A percentile compares a stretch with the other conserved stretches of the same genome.
These are phyloP conservation scores for Wallemia mellicola DNA, from an alignment of 1,284 basidiomycete genomes.

Conservation along the genomic window DNA sequence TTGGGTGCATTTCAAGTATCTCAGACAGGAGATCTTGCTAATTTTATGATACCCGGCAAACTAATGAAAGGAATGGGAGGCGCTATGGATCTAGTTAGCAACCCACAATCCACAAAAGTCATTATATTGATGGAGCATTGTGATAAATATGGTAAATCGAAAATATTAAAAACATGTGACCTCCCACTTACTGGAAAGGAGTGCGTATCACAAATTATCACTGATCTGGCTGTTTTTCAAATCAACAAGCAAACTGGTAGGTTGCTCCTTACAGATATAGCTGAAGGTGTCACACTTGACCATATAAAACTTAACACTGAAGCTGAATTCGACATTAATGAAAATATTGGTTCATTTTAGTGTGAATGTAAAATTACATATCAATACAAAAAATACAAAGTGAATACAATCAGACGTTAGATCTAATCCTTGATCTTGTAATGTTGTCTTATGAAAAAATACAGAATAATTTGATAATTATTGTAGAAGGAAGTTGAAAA, in stretches of 20 bases:
- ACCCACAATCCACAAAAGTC: constrained; percentile 64
- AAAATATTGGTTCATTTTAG: constrained; percentile 1
- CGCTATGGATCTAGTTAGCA: constrained; percentile 83
- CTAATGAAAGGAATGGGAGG: constrained; percentile 76
- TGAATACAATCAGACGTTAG: too few relatives aligned
- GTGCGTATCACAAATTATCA: constrained; percentile 66
- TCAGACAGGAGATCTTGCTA: constrained; percentile 72
- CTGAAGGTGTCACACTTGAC: constrained; percentile 49
- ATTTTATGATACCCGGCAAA: constrained; percentile 92
- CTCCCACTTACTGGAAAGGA: constrained; percentile 65
- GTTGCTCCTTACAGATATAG: constrained; percentile 49
- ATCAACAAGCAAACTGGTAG: constrained; percentile 45
- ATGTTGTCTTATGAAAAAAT: too few relatives aligned
- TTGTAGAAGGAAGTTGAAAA: too few relatives aligned
- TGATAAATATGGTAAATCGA: constrained; percentile 61
- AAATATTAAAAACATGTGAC: constrained; percentile 51
- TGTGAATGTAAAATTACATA: neutral
- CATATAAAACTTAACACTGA: constrained; percentile 62
- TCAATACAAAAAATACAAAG: too few relatives aligned
- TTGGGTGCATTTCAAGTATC: constrained; percentile 77
- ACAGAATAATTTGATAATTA: too few relatives aligned
- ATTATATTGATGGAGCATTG: constrained; percentile 23
- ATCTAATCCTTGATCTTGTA: too few relatives aligned
- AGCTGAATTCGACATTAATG: constrained; percentile 31
- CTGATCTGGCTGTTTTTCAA: constrained; percentile 60